Conservation (phyloP, 78 protist species). For the Protostelium mycophagum region DNA sequence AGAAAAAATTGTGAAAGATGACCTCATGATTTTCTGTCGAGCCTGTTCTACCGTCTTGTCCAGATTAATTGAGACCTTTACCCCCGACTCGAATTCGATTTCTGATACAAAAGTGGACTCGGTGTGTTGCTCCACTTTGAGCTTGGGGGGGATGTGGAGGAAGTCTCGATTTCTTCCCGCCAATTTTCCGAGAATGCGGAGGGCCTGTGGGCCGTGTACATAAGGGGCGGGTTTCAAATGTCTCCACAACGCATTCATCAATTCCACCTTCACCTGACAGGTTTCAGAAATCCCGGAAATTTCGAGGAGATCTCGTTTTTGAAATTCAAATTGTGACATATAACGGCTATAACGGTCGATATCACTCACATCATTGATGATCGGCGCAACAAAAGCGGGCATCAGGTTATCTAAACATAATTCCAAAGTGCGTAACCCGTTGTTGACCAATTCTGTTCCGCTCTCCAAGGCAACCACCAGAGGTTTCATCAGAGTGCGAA, state of each 20-base stretch:
- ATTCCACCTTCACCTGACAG: constrained; percentile 24
- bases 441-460: constrained; percentile 22
- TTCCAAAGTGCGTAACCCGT: constrained; percentile 75
- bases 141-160: not conserved
- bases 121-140: not conserved
- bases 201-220: constrained; percentile 63
- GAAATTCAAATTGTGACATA: no score
- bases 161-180: constrained; percentile 84
- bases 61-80: not conserved
- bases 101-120: not conserved
- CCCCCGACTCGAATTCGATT: not conserved
- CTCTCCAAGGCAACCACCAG: constrained; percentile 67
- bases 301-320: no score
- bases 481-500: constrained; percentile 74
- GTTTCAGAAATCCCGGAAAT: no score
- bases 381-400: constrained; percentile 71
- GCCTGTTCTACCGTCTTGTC: not conserved
- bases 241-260: constrained; percentile 9
- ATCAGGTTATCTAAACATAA: constrained; percentile 71
- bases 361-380: constrained; percentile 1
- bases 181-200: constrained; percentile 91
- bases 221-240: constrained; percentile 70
- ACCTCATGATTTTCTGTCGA: not conserved
- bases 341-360: not conserved
- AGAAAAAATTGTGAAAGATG: not conserved